Evolutionary conservation across 1,139 yeast genomes (phyloP), one percentile per base, ranked within the genome.

Genomic region (Komagataea norvegica): DNA sequence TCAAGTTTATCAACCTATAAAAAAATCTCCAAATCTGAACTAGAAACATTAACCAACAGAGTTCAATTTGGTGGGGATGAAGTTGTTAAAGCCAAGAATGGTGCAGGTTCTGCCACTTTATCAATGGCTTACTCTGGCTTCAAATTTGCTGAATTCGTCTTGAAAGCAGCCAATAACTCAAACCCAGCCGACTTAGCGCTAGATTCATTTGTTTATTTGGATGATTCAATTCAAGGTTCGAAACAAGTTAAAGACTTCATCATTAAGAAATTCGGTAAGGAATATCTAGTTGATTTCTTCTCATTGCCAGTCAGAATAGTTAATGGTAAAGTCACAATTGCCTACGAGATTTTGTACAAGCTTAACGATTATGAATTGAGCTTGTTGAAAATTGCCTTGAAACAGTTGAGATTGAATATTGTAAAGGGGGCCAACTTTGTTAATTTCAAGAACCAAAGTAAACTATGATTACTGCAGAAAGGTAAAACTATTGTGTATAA

Each of bases 61-160:
- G 86, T 81, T 19, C 87, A 80, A 58, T 80, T 68, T 54, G 89
- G 87, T 43, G 88, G 88, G 51, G 89, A 81, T 59, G 89, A 81
- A 59, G 87, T 81, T 29, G 88, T 81, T 39, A 71, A 78, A 60
- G 88, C 88, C 19, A 81, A 81, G 59, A 72, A 78, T 48, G 88
- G 88, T 44, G 79, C 79, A 28, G 89, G 89, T 8, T 78, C 86
- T 8, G 89, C 88, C 20, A 81, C 89, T 13, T 68, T 81, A 48
- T 77, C 85, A 2, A 81, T 81, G 89, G 87, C 88, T 14, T 74
- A 72, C 51, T 87, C 88, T 21, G 89, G 86, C 27, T 79, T 76
- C 61, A 67, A 79, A 48, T 80, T 81, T 61, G 77, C 82, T 21
- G 74, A 71, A 45, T 61, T 64, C 32, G 64, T 77, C 22, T 58